A percentile compares a stretch with the other conserved stretches of the same genome.
Evolutionary conservation across 2,329 filamentous ascomycete genomes (phyloP).

Genomic region (Aureobasidium leucospermi): DNA sequence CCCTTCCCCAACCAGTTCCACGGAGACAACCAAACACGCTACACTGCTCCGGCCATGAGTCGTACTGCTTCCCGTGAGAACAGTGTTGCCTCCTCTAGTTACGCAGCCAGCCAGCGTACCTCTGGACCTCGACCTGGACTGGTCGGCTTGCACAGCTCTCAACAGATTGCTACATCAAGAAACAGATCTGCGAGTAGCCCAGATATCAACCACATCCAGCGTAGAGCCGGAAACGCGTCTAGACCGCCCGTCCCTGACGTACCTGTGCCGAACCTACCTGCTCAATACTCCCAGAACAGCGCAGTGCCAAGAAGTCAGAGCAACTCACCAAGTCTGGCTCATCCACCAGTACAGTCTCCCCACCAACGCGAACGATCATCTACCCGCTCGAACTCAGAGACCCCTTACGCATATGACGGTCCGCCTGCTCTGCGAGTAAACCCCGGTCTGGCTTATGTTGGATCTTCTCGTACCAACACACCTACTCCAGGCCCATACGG

Average conservation of each 20-base stretch:
- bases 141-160: conserved; percentile 47
- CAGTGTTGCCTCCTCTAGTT: conserved; percentile 8
- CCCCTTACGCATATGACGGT: conserved; percentile 37
- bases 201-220: conserved; percentile 66
- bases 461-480: conserved; percentile 1
- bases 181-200: conserved; percentile 90
- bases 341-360: conserved; percentile 57
- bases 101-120: conserved; percentile 13
- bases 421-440: conserved; percentile 38
- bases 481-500: not conserved
- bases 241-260: conserved; percentile 36
- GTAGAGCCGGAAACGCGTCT: conserved; percentile 47
- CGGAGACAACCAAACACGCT: conserved; percentile 67
- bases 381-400: conserved; percentile 10
- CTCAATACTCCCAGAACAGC: conserved; percentile 19
- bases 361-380: conserved; percentile 54
- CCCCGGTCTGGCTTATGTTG: not conserved
- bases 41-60: conserved; percentile 81
- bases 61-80: conserved; percentile 42
- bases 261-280: conserved; percentile 45
- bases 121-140: conserved; percentile 32
- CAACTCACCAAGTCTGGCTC: conserved; percentile 60
- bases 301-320: conserved; percentile 66
- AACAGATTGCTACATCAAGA: conserved; percentile 47
- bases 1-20: conserved; percentile 73